Base-by-base conservation (phyloP, 345 rosid genomes). In the Aegle marmelos region DNA sequence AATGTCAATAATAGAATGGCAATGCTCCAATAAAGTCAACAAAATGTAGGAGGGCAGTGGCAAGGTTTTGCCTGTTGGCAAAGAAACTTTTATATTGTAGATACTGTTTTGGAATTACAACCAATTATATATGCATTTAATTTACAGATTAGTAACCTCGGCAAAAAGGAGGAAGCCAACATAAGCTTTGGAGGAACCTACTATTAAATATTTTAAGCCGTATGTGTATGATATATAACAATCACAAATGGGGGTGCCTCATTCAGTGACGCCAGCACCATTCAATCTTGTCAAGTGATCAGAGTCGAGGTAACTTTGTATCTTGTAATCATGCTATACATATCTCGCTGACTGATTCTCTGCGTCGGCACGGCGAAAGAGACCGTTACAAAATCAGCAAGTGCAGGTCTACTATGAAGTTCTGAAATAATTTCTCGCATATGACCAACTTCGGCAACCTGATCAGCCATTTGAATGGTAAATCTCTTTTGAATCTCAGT, bases 111-210 rank as follows among this genome's bases (percentile, higher is more conserved):
- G 39, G 54, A 68, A 77, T 74, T 82, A 71, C 85, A 79, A 39
- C 39, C 37, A 30, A 48, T 72, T 69, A 76, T 58, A 37, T 58
- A 67, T 70, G 59, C 71, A 28, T 74, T 74, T 70, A 79, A 79
- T 86, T 76, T 83, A 83, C 88, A 83, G 75, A 68, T 56, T 45
- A 68, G 79, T 65, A 74, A 77, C 80, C 37, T 74, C 82, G 78
- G 50, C 79, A 7, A 75, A 48, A 79, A 62, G 54, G 34, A 21
- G 63, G 58, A 70, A 75, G 30, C 28, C 61, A 66, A 76, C 76
- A 39, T 37, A 64, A 64, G 25, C 68, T 36, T 27, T 54, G 13
- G 11, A 66, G 39, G 73, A 82, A 64, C 58, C 85, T 72, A 82
- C 70, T 53, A 73, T 36, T 57, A 30, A 16, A 62, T 60, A 56